These are phyloP conservation scores for Sophora flavescens DNA, from an alignment of 306 rosid genomes.

Conservation along the genomic window DNA sequence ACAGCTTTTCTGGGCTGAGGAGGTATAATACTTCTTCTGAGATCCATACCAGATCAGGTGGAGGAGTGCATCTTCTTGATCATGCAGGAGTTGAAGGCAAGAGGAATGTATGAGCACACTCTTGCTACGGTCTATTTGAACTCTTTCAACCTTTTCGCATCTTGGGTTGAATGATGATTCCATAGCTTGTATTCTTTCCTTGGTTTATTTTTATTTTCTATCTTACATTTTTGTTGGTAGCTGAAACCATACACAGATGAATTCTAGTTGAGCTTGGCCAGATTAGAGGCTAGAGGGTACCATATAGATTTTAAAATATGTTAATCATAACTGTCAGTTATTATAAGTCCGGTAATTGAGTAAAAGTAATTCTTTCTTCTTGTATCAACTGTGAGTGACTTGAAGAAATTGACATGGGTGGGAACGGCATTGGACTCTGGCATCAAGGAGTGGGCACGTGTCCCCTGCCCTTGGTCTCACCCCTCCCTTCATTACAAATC, in stretches of 20 bases:
- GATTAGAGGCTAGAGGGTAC: constrained; percentile 46
- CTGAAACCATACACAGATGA: constrained; percentile 97
- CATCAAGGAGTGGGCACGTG: constrained; percentile 93
- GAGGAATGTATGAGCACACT: constrained; percentile 86
- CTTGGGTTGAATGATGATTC: constrained; percentile 7
- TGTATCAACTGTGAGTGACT: constrained; percentile 92
- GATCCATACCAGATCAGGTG: constrained; percentile 96
- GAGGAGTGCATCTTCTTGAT: too few relatives aligned
- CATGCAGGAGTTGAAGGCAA: constrained; percentile 92
- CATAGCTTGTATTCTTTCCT: constrained; percentile 22
- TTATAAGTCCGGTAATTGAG: constrained; percentile 12
- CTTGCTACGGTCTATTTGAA: constrained; percentile 86
- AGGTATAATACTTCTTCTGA: constrained; percentile 71
- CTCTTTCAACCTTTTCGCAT: constrained; percentile 30
- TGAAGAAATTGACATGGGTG: constrained; percentile 98
- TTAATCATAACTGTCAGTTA: constrained; percentile 13
- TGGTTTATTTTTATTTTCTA: constrained; percentile 1
- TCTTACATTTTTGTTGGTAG: constrained; percentile 62
- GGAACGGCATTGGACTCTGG: constrained; percentile 96
- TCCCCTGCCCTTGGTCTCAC: constrained; percentile 93
- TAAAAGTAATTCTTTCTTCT: constrained; percentile 13
- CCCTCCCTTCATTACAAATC: constrained; percentile 83
- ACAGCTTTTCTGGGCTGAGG: constrained; percentile 64
- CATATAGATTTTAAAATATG: neutral
- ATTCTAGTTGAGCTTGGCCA: constrained; percentile 95